Evolutionary conservation across 768 basidiomycete genomes (phyloP), one percentile per base, ranked within the genome.

Genomic region (Mycena floridula): DNA sequence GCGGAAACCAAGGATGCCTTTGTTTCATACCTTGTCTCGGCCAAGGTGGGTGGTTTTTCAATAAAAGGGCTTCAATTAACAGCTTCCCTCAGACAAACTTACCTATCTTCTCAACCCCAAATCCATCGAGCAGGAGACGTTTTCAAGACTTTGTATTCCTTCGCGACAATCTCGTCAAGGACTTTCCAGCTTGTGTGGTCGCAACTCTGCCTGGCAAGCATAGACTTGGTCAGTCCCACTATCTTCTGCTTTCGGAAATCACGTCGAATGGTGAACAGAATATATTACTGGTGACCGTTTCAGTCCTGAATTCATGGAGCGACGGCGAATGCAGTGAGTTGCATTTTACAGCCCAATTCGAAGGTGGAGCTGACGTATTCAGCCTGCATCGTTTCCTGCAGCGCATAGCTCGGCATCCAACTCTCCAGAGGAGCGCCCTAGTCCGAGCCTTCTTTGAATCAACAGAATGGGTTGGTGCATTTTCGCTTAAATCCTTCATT

Each of bases 141-240:
- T 99, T 95, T 66, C 90, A 94, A 57, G 96, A 99, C 65, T 99
- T 99, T 64, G 88, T 89, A 27, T 98, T 98, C 59, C 70, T 99
- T 38, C 74, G 89, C 47, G 83, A 95, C 37, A 81, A 95, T 54
- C 77, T 99, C 21, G 78, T 81, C 9, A 83, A 82, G 67, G 86
- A 94, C 64, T 99, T 97, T 58, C 92, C 93, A 3, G 96, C 96
- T 45, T 95, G 93, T 56, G 93, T 99, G n/a, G 90, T 98, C 0
- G 94, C 96, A 22, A 89, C 90, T 7, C 74, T 99, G 37, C 96
- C 96, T 6, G 93, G 92, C 64, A 99, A 98, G 64, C 96, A 98
- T 58, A 76, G 96, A 43, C 67, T 98, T 58, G 95, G 95, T 96
- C 50, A 37, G 86, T 69, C 40, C 24, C 25, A 40, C n/a, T 40